A percentile compares a stretch with the other conserved stretches of the same genome.
Evolutionary conservation across 148 eudicot genomes (phyloP).

Genomic region (Vaccinium corymbosum): DNA sequence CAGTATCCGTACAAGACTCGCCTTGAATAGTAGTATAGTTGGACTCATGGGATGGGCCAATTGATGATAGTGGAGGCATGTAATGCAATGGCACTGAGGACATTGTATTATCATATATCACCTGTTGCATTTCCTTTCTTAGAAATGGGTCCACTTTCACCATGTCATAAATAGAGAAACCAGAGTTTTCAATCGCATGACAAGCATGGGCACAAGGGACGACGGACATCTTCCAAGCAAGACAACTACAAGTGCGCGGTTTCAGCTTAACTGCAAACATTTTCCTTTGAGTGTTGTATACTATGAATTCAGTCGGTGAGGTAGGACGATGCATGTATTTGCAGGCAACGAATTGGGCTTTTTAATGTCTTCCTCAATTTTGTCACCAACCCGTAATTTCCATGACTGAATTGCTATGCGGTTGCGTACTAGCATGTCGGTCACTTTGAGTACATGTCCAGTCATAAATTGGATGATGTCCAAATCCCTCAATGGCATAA

Average conservation of each 20-base stretch:
- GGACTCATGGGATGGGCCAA: too few species aligned
- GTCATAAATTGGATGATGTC: not conserved
- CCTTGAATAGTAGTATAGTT: too few species aligned
- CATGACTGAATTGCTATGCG: not conserved
- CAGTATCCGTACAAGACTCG: too few species aligned
- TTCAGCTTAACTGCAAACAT: not conserved
- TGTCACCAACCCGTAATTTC: not conserved
- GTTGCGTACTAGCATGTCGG: not conserved
- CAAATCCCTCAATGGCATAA: not conserved
- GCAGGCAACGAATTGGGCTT: not conserved
- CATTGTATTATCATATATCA: too few species aligned
- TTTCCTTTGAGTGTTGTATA: not conserved
- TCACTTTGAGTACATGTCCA: not conserved
- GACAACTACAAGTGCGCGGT: not conserved
- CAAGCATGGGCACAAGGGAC: not conserved
- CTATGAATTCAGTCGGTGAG: not conserved
- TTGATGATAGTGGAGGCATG: too few species aligned
- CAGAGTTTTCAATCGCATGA: too few species aligned
- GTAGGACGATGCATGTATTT: not conserved
- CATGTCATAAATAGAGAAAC: too few species aligned
- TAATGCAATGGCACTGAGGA: too few species aligned
- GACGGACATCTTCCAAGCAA: not conserved
- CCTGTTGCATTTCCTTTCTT: too few species aligned
- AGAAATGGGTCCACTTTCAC: too few species aligned
- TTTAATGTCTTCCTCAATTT: not conserved